Evolutionary conservation across 1,139 yeast genomes (phyloP).

Genomic region (Saccharomyces hybrid): DNA sequence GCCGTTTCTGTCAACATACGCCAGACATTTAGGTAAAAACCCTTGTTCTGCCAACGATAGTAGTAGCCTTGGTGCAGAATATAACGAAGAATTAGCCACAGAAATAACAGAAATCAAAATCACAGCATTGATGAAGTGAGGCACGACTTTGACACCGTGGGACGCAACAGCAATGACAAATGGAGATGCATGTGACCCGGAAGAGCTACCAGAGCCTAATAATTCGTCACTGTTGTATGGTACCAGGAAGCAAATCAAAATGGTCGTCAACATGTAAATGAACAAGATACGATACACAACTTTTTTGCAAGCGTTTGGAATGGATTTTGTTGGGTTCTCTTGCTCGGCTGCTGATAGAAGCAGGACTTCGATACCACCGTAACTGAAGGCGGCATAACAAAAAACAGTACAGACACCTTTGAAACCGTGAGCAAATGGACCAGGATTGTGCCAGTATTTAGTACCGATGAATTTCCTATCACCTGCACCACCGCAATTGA

Average conservation of each 20-base stretch:
- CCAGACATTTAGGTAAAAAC: constrained; percentile 48
- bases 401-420: constrained; percentile 75
- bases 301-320: constrained; percentile 61
- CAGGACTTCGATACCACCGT: constrained; percentile 72
- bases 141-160: constrained; percentile 57
- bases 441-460: constrained; percentile 50
- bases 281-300: constrained; percentile 61
- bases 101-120: constrained; percentile 58
- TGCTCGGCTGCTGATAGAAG: constrained; percentile 85
- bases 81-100: constrained; percentile 67
- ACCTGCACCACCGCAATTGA: constrained; percentile 53
- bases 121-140: constrained; percentile 63
- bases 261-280: constrained; percentile 51
- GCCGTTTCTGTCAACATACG: constrained; percentile 49
- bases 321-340: constrained; percentile 54
- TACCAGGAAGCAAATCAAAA: constrained; percentile 54
- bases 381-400: constrained; percentile 74
- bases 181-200: constrained; percentile 50
- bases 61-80: constrained; percentile 61
- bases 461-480: constrained; percentile 50
- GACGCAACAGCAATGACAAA: constrained; percentile 60
- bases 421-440: constrained; percentile 52
- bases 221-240: constrained; percentile 47
- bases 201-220: constrained; percentile 36
- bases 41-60: constrained; percentile 55